Percentiles rank a stretch among this genome's conserved stretches.
phyloP scores from a whole-genome alignment of 306 rosid genomes.

The Trichosanthes cucumerina region DNA sequence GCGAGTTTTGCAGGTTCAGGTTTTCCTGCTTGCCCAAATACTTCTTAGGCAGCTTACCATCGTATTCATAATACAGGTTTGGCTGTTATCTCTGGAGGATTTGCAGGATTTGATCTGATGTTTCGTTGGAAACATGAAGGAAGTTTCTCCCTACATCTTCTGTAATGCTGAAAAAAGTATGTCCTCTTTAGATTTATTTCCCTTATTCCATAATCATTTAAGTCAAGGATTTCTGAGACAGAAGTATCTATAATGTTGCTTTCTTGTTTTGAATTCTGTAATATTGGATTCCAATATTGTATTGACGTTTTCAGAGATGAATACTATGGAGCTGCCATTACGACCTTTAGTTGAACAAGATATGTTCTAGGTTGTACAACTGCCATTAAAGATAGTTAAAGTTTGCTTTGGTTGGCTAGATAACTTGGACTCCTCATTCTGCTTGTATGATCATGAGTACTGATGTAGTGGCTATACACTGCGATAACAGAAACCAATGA shows the following conservation, averaged over 20 bases:
- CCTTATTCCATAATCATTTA: not conserved
- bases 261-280: not conserved
- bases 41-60: conserved; percentile 22
- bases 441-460: not conserved
- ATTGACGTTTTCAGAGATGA: not conserved
- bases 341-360: no score
- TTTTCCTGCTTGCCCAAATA: conserved; percentile 26
- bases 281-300: not conserved
- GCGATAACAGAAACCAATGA: not conserved
- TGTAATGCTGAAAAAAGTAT: not conserved
- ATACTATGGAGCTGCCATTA: not conserved
- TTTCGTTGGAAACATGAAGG: conserved; percentile 14
- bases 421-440: not conserved
- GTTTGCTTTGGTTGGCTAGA: not conserved
- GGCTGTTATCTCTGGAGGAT: conserved; percentile 23
- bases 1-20: conserved; percentile 29
- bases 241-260: not conserved
- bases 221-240: not conserved
- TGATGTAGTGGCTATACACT: not conserved
- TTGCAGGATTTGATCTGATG: conserved; percentile 16
- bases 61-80: conserved; percentile 31
- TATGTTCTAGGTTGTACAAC: no score
- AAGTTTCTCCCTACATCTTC: not conserved
- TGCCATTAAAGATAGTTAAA: not conserved
- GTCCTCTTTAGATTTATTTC: not conserved